A percentile compares a stretch with the other conserved stretches of the same genome.
Conservation (phyloP, 2,329 filamentous ascomycete genomes). For the Clonostachys chloroleuca region DNA sequence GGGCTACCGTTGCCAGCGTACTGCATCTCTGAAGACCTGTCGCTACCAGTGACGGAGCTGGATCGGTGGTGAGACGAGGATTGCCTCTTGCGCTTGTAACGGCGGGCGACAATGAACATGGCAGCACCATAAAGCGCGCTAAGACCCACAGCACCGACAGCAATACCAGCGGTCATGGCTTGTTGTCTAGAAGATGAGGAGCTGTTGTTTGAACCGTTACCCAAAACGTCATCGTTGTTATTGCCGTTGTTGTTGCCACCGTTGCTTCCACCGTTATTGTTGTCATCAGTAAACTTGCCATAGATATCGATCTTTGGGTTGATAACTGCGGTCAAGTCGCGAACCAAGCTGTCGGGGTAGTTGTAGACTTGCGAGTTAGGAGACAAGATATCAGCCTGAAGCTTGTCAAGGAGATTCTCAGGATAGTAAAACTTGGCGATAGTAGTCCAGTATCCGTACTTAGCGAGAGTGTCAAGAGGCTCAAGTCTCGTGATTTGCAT, state of each 20-base stretch:
- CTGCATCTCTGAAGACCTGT: constrained; percentile 45
- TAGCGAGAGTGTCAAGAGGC: constrained; percentile 67
- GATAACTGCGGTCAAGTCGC: constrained; percentile 73
- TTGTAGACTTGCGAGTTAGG: constrained; percentile 73
- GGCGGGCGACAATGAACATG: constrained; percentile 89
- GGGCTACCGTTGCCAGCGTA: constrained; percentile 46
- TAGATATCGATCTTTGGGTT: constrained; percentile 65
- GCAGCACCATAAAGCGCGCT: constrained; percentile 86
- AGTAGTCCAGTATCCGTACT: constrained; percentile 77
- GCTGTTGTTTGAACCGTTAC: constrained; percentile 29
- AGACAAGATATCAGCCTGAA: constrained; percentile 66
- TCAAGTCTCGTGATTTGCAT: constrained; percentile 67
- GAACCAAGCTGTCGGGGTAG: constrained; percentile 60
- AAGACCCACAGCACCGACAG: constrained; percentile 70
- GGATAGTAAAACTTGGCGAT: constrained; percentile 68
- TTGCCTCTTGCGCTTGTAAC: constrained; percentile 83
- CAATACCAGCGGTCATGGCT: constrained; percentile 65
- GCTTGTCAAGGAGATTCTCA: constrained; percentile 58
- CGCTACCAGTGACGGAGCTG: constrained; percentile 61
- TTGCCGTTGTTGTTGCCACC: constrained; percentile 25
- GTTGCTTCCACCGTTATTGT: constrained; percentile 22
- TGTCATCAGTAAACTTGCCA: constrained; percentile 28
- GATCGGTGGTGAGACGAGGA: constrained; percentile 61
- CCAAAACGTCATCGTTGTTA: constrained; percentile 29
- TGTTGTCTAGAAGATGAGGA: constrained; percentile 54